Evolutionary conservation across 352 stramenopile genomes (phyloP).

Genomic region (Phytophthora cactorum): DNA sequence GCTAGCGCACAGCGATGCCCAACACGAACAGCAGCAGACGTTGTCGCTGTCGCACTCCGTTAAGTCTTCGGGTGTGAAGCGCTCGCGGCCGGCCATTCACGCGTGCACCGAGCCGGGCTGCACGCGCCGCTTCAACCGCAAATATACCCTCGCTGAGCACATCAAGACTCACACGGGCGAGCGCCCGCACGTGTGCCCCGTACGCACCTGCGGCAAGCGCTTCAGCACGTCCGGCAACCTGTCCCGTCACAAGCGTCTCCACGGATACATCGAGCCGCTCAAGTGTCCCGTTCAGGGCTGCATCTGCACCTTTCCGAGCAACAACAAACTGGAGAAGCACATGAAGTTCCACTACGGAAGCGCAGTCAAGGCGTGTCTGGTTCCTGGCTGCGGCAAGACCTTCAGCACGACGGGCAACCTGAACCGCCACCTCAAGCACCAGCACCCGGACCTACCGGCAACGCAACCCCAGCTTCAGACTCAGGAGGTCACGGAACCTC

Average conservation of each 20-base stretch:
- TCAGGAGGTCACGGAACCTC: conserved; percentile 1
- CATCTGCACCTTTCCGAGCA: conserved; percentile 33
- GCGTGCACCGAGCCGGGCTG: conserved; percentile 40
- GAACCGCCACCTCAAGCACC: conserved; percentile 51
- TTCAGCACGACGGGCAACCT: conserved; percentile 54
- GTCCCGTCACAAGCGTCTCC: conserved; percentile 44
- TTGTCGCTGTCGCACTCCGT: conserved; percentile 2
- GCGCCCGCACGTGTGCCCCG: conserved; percentile 40
- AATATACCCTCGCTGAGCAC: conserved; percentile 70
- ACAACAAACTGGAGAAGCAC: conserved; percentile 44
- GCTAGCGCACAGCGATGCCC: conserved; percentile 12
- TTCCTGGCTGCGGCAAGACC: conserved; percentile 41
- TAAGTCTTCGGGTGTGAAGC: conserved; percentile 21
- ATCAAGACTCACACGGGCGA: conserved; percentile 75
- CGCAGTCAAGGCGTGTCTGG: conserved; percentile 43
- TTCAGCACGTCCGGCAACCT: conserved; percentile 56
- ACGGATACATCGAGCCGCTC: conserved; percentile 41
- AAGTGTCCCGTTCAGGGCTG: conserved; percentile 34
- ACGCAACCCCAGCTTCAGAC: conserved; percentile 2
- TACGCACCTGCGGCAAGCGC: conserved; percentile 42
- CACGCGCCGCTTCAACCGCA: conserved; percentile 56
- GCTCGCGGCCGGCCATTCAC: conserved; percentile 28
- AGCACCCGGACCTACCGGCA: conserved; percentile 31
- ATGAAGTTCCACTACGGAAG: conserved; percentile 43
- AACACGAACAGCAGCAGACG: conserved; percentile 9